Percentiles rank a stretch among this genome's conserved stretches.
Evolutionary conservation across 2,329 filamentous ascomycete genomes (phyloP).

Genomic region (Colletotrichum tropicicola): DNA sequence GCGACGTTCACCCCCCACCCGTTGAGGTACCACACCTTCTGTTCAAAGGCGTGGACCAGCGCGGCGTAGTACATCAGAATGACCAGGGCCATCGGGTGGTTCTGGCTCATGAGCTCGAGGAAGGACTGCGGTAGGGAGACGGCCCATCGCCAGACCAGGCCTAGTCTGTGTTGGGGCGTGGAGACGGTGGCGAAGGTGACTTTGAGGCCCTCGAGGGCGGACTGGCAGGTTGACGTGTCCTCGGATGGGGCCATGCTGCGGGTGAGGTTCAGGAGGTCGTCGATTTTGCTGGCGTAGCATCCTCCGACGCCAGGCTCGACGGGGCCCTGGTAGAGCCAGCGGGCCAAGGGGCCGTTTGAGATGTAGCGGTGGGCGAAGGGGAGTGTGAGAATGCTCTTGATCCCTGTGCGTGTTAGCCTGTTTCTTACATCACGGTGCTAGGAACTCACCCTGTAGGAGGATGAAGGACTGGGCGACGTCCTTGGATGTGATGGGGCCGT

Average conservation of each 20-base stretch:
- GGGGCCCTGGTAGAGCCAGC: conserved; percentile 26
- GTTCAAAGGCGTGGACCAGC: conserved; percentile 19
- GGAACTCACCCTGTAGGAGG: conserved; percentile 27
- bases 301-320: conserved; percentile 15
- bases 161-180: conserved; percentile 1
- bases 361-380: conserved; percentile 18
- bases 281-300: conserved; percentile 17
- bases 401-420: conserved; percentile 5
- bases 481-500: conserved; percentile 11
- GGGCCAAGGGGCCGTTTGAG: conserved; percentile 17
- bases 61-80: conserved; percentile 34
- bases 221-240: conserved; percentile 22
- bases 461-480: conserved; percentile 33
- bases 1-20: conserved; percentile 20
- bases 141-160: conserved; percentile 32
- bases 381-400: conserved; percentile 29
- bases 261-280: conserved; percentile 23
- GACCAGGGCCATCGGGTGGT: conserved; percentile 31
- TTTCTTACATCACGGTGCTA: neutral
- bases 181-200: conserved; percentile 21
- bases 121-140: conserved; percentile 30
- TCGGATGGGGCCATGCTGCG: conserved; percentile 26
- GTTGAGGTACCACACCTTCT: conserved; percentile 27
- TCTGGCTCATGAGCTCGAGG: conserved; percentile 29
- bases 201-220: conserved; percentile 24